A percentile compares a stretch with the other conserved stretches of the same genome.
phyloP scores from a whole-genome alignment of 2,329 filamentous ascomycete species.

The Bimuria novae-zelandiae region DNA sequence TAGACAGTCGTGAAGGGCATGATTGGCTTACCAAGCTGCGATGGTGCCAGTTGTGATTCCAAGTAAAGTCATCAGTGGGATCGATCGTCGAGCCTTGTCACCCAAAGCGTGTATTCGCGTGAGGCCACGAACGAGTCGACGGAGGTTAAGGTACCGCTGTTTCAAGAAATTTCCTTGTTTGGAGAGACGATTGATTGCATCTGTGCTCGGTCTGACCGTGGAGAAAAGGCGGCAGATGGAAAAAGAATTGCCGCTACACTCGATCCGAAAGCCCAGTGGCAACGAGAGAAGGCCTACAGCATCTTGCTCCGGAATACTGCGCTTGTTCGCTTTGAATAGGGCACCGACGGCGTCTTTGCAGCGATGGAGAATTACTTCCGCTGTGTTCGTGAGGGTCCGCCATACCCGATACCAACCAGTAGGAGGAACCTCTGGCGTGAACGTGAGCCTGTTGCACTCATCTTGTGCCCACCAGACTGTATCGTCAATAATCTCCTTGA shows the following conservation, averaged over 20 bases:
- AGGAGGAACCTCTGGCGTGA: slow-evolving; percentile 18
- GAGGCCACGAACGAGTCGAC: not conserved
- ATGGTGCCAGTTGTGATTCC: too few species aligned
- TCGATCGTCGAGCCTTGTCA: too few species aligned
- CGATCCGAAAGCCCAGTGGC: not conserved
- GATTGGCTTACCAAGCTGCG: too few species aligned
- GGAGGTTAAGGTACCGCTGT: not conserved
- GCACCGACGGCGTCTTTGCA: not conserved
- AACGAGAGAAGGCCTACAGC: not conserved
- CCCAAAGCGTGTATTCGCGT: too few species aligned
- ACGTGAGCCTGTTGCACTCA: slow-evolving; percentile 27
- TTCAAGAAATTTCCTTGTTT: not conserved
- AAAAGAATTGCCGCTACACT: not conserved
- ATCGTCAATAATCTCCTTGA: slow-evolving; percentile 19
- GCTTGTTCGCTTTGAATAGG: not conserved
- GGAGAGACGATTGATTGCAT: not conserved
- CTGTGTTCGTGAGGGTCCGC: not conserved
- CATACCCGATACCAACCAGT: not conserved
- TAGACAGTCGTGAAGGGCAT: too few species aligned
- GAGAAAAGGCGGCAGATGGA: not conserved
- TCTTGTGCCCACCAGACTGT: slow-evolving; percentile 28
- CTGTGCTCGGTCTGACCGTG: not conserved
- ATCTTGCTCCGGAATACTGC: not conserved
- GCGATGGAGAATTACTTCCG: not conserved
- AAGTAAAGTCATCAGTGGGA: too few species aligned